Evolutionary conservation across 805 yeast genomes (phyloP), one percentile per base, ranked within the genome.

Genomic region (Candida argentea): DNA sequence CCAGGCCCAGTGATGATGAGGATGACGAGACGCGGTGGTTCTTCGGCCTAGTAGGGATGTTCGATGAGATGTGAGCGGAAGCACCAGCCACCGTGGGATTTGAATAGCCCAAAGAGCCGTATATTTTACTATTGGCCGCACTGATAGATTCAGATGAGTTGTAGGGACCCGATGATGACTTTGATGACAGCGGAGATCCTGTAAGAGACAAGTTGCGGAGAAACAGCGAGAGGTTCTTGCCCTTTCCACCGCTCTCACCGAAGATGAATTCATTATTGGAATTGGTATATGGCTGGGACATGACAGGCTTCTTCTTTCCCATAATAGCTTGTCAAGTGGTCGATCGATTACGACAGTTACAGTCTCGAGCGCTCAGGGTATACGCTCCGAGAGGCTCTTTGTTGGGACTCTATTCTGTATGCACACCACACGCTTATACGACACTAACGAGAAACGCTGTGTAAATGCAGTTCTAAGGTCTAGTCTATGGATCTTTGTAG

Each of bases 211-310:
- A 52, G 24, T 66, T 59, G 36, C 60, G 62, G 32, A 73, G 52
- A 44, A 71, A 67, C 25, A 69, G 56, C 33, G 76, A 57, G 8
- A 72, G 58, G 22, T 73, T 62, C 32, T 73, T 73, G 2, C 84
- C 84, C 25, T 66, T 61, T 9, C 84, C 84, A 12, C 85, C 85
- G 22, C 67, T 64, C 40, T 76, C 82, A 14, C 76, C 78, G 39
- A 77, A 77, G 11, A 76, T 56, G 40, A 73, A 77, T 45, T 77
- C 85, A 36, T 70, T 69, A 41, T 49, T 53, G 32, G 54, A 33
- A 26, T 43, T 45, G 31, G 35, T 40, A 39, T 60, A 59, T 15
- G 59, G 55, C 46, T 61, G 68, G 9, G 65, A 47, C 68, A 62
- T 62, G 35, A 61, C 68, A 28, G 40, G 65, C 27, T 53, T 57